phyloP scores from a whole-genome alignment of 129 eudicot genomes.

The Helichrysum umbraculigerum region DNA sequence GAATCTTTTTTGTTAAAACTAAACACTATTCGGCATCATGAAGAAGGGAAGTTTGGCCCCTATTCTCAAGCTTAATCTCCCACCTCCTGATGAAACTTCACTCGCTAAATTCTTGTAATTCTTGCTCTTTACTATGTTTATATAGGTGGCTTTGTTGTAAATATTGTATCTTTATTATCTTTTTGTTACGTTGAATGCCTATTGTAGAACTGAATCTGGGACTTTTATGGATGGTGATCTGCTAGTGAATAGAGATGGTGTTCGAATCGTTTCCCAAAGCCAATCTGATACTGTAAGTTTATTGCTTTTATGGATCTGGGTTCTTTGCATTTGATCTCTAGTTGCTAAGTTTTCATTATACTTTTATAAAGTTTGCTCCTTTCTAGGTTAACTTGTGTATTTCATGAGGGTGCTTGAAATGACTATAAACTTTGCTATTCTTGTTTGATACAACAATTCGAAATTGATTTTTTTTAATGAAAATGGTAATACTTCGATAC shows the following conservation, averaged over 20 bases:
- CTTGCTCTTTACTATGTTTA: slow-evolving; percentile 11
- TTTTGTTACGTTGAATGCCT: slow-evolving; percentile 21
- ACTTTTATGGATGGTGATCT: slow-evolving; percentile 98
- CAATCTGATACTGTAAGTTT: slow-evolving; percentile 64
- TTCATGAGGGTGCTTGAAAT: neutral
- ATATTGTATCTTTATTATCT: neutral
- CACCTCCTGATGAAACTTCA: slow-evolving; percentile 76
- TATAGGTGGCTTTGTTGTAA: neutral
- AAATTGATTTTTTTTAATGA: neutral
- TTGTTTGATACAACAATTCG: slow-evolving; percentile 13
- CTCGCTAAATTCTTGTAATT: slow-evolving; percentile 76
- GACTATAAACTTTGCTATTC: slow-evolving; percentile 17
- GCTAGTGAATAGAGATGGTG: slow-evolving; percentile 85
- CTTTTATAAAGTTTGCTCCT: neutral
- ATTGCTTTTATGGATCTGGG: slow-evolving; percentile 14
- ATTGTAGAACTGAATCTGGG: slow-evolving; percentile 78
- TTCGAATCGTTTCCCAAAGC: slow-evolving; percentile 76
- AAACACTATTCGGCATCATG: slow-evolving; percentile 37
- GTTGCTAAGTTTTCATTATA: neutral
- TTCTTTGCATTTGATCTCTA: slow-evolving; percentile 27
- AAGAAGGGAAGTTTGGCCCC: slow-evolving; percentile 75
- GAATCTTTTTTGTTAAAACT: slow-evolving; percentile 1
- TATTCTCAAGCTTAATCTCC: slow-evolving; percentile 71
- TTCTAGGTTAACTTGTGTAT: slow-evolving; percentile 6
- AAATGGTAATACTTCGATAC: neutral